Percentiles rank a stretch among this genome's conserved stretches.
Evolutionary conservation across 176 grass and related monocot species (phyloP).

Genomic region (Aegilops longissima): DNA sequence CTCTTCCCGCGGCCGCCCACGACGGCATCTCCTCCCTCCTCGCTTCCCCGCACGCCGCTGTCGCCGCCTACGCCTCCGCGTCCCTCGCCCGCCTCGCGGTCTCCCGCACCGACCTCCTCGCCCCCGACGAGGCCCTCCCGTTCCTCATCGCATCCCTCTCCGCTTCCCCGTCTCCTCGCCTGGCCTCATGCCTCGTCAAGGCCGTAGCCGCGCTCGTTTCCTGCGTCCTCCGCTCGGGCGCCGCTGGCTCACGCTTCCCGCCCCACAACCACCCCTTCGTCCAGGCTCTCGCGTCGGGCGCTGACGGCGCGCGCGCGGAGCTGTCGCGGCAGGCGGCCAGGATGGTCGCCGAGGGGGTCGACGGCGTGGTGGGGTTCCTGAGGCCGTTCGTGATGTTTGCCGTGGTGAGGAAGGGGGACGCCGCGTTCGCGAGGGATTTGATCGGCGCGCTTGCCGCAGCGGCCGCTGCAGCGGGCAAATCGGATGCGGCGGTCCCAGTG

Average conservation of each 20-base stretch:
- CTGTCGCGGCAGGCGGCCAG: conserved; percentile 47
- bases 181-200: conserved; percentile 45
- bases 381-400: conserved; percentile 59
- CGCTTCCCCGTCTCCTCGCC: conserved; percentile 24
- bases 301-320: conserved; percentile 40
- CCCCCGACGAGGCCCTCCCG: conserved; percentile 18
- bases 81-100: conserved; percentile 43
- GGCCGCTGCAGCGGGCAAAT: conserved; percentile 18
- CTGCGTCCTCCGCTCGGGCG: conserved; percentile 40
- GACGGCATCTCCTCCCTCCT: conserved; percentile 44
- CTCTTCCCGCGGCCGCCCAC: conserved; percentile 39
- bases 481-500: conserved; percentile 27
- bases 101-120: conserved; percentile 36
- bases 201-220: conserved; percentile 38
- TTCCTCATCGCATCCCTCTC: conserved; percentile 46
- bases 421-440: conserved; percentile 53
- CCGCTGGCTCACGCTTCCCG: conserved; percentile 1
- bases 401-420: conserved; percentile 47
- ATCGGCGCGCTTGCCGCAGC: conserved; percentile 44
- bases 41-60: conserved; percentile 31
- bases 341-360: conserved; percentile 45
- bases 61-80: conserved; percentile 7
- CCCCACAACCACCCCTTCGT: conserved; percentile 64
- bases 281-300: conserved; percentile 46
- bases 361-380: conserved; percentile 37